These are phyloP conservation scores for Oenanthe sinensis DNA, from an alignment of 129 eudicot genomes.

Conservation along the genomic window DNA sequence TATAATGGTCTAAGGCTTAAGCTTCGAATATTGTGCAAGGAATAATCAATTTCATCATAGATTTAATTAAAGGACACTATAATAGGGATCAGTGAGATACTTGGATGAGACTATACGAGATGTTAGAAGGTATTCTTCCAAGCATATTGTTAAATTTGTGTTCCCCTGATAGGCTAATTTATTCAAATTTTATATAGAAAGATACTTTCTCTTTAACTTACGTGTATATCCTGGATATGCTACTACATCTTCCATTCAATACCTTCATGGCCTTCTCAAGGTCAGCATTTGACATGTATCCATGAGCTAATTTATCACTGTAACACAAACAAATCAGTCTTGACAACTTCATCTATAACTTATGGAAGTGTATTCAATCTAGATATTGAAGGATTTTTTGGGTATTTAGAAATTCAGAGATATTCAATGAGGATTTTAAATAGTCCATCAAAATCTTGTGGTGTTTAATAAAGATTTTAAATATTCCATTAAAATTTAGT, in stretches of 20 bases:
- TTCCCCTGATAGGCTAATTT: not conserved
- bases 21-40: not conserved
- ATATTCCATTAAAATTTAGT: no score
- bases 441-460: no score
- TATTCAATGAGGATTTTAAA: no score
- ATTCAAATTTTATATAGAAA: not conserved
- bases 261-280: conserved; percentile 80
- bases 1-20: not conserved
- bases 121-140: no score
- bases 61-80: not conserved
- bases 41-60: not conserved
- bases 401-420: no score
- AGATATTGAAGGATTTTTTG: no score
- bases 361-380: no score
- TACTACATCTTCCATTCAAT: conserved; percentile 65
- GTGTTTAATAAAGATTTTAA: no score
- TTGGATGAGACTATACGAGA: not conserved
- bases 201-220: conserved; percentile 21
- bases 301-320: conserved; percentile 68
- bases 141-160: no score
- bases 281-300: conserved; percentile 85
- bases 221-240: conserved; percentile 86
- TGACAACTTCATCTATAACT: conserved; percentile 13
- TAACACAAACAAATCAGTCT: conserved; percentile 3
- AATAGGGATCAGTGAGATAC: not conserved